Evolutionary conservation across 108 stramenopile genomes (phyloP).

Genomic region (Cylindrotheca closterium): DNA sequence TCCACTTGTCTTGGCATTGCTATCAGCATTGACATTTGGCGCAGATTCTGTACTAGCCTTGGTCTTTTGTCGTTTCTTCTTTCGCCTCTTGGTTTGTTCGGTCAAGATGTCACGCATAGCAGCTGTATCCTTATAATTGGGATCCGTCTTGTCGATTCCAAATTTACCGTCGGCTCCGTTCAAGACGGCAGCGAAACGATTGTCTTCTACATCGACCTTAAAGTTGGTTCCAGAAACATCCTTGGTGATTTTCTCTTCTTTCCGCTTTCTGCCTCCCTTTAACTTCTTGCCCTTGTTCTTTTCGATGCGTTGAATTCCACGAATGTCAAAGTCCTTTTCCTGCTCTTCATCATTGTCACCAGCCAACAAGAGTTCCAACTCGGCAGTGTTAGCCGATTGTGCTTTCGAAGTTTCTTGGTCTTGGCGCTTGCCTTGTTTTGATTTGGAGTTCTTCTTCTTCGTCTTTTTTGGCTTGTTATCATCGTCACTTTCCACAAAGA

Average conservation of each 20-base stretch:
- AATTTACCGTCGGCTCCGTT: conserved; percentile 88
- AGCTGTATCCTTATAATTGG: conserved; percentile 84
- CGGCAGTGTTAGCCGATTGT: conserved; percentile 49
- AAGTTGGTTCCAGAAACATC: conserved; percentile 82
- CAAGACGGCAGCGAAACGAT: conserved; percentile 86
- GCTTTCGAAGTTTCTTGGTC: conserved; percentile 11
- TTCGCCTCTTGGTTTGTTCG: conserved; percentile 79
- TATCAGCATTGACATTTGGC: conserved; percentile 29
- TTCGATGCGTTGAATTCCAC: conserved; percentile 75
- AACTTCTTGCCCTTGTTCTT: conserved; percentile 82
- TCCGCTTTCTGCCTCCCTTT: conserved; percentile 73
- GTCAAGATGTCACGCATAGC: conserved; percentile 86
- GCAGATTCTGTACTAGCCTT: not conserved
- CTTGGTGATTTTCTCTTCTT: conserved; percentile 64
- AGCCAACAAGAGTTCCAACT: conserved; percentile 77
- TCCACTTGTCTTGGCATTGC: conserved; percentile 21
- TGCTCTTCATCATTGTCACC: conserved; percentile 82
- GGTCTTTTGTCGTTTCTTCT: conserved; percentile 58
- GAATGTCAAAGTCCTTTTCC: conserved; percentile 77
- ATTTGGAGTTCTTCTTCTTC: conserved; percentile 9
- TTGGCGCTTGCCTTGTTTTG: conserved; percentile 12
- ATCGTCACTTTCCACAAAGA: conserved; percentile 41
- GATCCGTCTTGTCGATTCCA: conserved; percentile 91
- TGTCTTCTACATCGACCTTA: conserved; percentile 77
- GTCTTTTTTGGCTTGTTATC: no score